Evolutionary conservation across 441 rosid genomes (phyloP), one percentile per base, ranked within the genome.

Genomic region (Arabidopsis hybrid): DNA sequence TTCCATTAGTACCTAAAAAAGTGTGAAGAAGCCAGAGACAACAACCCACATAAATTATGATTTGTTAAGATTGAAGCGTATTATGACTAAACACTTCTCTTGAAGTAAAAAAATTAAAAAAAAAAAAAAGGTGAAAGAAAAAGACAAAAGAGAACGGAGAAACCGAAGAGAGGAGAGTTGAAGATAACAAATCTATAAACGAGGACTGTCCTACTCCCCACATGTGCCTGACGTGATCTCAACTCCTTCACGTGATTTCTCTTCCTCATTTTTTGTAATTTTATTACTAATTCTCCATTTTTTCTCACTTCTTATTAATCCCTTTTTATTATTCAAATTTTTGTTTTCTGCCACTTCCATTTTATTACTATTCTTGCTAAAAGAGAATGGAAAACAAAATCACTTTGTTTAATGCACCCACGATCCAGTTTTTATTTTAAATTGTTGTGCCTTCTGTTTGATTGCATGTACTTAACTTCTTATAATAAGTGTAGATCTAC

Each of bases 111-210:
- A 38, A 61, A 38, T 14, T 34, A 21, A 46, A 21, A 56, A 5
- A 1, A 8, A 16, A 5, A 6, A 2, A 42, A 26, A 34, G 13
- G 39, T 18, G 18, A 46, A 50, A n/a, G 35, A 49, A 65, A 38
- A 64, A 42, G 68, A 71, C 72, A 65, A 77, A 65, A 71, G 63
- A 60, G 59, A 77, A 77, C 80, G 80, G 80, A 77, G 80, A 77
- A 65, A 77, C 73, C 80, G 57, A 77, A 21, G 26, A 71, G 79
- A 60, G 29, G 53, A 62, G 40, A 42, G 55, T 21, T 39, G 61
- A 36, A 35, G 17, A 45, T 29, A 47, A 69, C 21, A 9, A 67
- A 75, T 8, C 50, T 32, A 45, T 16, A 62, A 69, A 61, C 75
- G 46, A 76, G 35, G 32, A 69, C 69, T 67, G 74, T 43, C 73